Evolutionary conservation across 495 filamentous ascomycete species (phyloP).

Genomic region (Aspergillus funiculosus): DNA sequence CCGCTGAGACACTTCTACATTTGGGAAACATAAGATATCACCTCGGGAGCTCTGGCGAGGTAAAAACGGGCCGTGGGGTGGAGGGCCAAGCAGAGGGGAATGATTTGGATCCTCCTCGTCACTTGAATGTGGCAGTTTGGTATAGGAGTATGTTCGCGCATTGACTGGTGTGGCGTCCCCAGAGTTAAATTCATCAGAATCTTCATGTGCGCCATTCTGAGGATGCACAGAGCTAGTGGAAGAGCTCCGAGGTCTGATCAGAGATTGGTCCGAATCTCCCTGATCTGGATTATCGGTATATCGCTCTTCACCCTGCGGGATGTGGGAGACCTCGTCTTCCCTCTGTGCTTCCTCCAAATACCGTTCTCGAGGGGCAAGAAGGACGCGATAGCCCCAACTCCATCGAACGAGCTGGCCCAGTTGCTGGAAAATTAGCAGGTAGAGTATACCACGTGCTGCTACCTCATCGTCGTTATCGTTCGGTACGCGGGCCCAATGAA

Average conservation of each 20-base stretch:
- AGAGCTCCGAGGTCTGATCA: conserved; percentile 32
- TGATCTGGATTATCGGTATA: conserved; percentile 59
- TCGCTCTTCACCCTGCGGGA: conserved; percentile 59
- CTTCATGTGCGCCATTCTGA: conserved; percentile 12
- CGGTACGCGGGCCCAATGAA: conserved; percentile 87
- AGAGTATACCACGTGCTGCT: conserved; percentile 86
- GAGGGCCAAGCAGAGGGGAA: conserved; percentile 28
- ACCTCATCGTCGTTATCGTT: conserved; percentile 95
- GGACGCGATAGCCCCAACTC: conserved; percentile 96
- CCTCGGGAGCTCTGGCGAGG: conserved; percentile 35
- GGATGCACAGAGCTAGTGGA: conserved; percentile 19
- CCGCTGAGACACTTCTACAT: conserved; percentile 31
- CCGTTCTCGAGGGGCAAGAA: conserved; percentile 69
- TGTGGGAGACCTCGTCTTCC: conserved; percentile 39
- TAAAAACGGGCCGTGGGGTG: conserved; percentile 37
- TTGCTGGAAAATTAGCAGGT: conserved; percentile 95
- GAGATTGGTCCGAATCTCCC: conserved; percentile 39
- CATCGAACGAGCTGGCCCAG: conserved; percentile 91
- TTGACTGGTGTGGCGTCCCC: conserved; percentile 41
- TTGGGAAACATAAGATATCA: conserved; percentile 41
- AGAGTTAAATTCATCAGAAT: conserved; percentile 30
- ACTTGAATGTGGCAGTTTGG: conserved; percentile 28
- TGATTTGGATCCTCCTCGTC: conserved; percentile 22
- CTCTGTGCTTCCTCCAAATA: conserved; percentile 58
- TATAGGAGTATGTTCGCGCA: conserved; percentile 30